These are phyloP conservation scores for Claviceps pusilla DNA, from an alignment of 2,329 filamentous ascomycete genomes.

Conservation along the genomic window DNA sequence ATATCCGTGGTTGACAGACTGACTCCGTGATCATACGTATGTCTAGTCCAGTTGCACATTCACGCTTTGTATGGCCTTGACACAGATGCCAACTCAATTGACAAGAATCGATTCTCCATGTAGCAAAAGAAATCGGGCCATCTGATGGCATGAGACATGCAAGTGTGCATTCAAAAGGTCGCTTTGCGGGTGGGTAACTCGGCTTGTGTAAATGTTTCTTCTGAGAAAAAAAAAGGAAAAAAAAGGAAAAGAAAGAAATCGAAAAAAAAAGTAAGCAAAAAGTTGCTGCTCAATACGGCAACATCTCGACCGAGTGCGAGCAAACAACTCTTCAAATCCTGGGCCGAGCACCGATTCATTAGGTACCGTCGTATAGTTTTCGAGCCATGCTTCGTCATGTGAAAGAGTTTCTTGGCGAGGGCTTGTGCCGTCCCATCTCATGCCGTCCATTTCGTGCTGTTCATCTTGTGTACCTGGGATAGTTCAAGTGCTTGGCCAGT, in stretches of 20 bases:
- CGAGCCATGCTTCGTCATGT: background rate
- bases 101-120: background rate
- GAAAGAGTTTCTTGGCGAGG: background rate
- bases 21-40: background rate
- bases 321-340: background rate
- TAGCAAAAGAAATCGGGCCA: background rate
- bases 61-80: background rate
- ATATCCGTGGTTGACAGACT: background rate
- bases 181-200: background rate
- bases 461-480: no score
- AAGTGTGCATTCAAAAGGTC: background rate
- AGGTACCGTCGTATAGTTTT: background rate
- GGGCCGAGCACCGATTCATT: background rate
- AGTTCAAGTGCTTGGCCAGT: background rate
- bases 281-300: background rate
- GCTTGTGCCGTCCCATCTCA: no score
- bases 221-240: background rate
- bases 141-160: constrained; percentile 3
- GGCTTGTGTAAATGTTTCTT: background rate
- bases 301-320: background rate
- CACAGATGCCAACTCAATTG: background rate
- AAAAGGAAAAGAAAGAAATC: background rate
- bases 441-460: no score
- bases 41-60: background rate
- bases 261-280: background rate